Evolutionary conservation across 768 basidiomycete genomes (phyloP), one percentile per base, ranked within the genome.

Genomic region (Pulveroboletus sp.): DNA sequence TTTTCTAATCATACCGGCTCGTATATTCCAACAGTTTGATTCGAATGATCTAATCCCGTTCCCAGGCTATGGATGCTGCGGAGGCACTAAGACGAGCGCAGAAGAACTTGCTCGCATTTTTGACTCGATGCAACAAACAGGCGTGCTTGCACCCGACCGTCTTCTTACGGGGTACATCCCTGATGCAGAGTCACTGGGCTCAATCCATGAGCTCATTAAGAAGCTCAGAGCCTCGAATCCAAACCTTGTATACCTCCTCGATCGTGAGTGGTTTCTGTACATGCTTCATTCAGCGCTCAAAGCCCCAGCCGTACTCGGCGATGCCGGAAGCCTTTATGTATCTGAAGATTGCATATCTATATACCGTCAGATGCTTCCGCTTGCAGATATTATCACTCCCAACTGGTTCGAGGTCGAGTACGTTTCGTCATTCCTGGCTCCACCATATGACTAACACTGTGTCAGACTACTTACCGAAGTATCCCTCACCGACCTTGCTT

Each of bases 341-440:
- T 80, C 93, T 5, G 75, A 85, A 19, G 84, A 90, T 52, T 91
- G 94, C 9, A 74, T 98, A 50, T 91, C 93, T 1, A 77, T 91
- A 33, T 98, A 99, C 72, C 81, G 84, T 39, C 71, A 76, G 35
- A 79, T 94, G 71, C 74, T 95, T 1, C 74, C 82, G n/a, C 70
- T 83, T n/a, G 87, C 97, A 3, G 90, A 90, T 0, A 84, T 97
- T 40, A 97, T 97, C 55, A 93, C 97, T 0, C 97, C 97, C 0
- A 99, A 99, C 63, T 97, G 94, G 82, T 99, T 94, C 59, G 97
- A 99, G 73, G 89, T 87, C 52, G 95, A 98, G 93, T 94, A 64
- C 66, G 61, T 52, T 34, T n/a, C 14, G 23, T 37, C 1, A 40
- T 6, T 36, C 21, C 14, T 9, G 23, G 17, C 24, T 23, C 35